phyloP scores from a whole-genome alignment of 2,329 filamentous ascomycete genomes.

The Pyrenophora teres region DNA sequence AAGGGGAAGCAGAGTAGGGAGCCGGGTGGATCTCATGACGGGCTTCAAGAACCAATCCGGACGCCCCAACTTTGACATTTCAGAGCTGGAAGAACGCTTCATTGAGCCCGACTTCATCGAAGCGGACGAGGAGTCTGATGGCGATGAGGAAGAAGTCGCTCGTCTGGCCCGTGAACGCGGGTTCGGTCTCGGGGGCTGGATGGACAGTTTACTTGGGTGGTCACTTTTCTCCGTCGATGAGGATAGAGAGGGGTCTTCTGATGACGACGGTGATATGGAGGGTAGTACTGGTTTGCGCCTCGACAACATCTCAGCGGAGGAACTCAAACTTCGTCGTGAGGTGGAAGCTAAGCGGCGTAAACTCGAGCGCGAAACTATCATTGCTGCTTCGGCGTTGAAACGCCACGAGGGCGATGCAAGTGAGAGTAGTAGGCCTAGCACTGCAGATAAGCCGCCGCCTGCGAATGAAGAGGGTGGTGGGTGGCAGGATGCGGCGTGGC shows the following conservation, averaged over 20 bases:
- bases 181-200: slow-evolving; percentile 61
- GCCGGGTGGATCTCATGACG: slow-evolving; percentile 46
- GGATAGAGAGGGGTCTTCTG: slow-evolving; percentile 45
- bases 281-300: slow-evolving; percentile 28
- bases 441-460: slow-evolving; percentile 15
- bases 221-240: slow-evolving; percentile 60
- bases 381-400: slow-evolving; percentile 35
- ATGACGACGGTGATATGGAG: slow-evolving; percentile 35
- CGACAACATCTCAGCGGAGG: slow-evolving; percentile 44
- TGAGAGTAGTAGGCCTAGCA: slow-evolving; percentile 19
- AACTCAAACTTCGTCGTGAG: slow-evolving; percentile 43
- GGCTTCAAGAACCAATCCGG: slow-evolving; percentile 30
- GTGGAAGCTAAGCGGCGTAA: slow-evolving; percentile 45
- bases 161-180: slow-evolving; percentile 57
- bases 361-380: slow-evolving; percentile 44
- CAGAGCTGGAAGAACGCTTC: slow-evolving; percentile 29
- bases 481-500: slow-evolving; percentile 64
- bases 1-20: slow-evolving; percentile 41
- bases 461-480: slow-evolving; percentile 49
- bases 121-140: slow-evolving; percentile 47
- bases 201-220: slow-evolving; percentile 64
- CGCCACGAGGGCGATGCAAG: slow-evolving; percentile 4
- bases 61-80: slow-evolving; percentile 40
- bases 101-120: slow-evolving; percentile 59
- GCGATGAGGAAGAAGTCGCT: slow-evolving; percentile 60